Evolutionary conservation across 129 eudicot genomes (phyloP), one percentile per base, ranked within the genome.

Genomic region (Helianthus tuberosus): DNA sequence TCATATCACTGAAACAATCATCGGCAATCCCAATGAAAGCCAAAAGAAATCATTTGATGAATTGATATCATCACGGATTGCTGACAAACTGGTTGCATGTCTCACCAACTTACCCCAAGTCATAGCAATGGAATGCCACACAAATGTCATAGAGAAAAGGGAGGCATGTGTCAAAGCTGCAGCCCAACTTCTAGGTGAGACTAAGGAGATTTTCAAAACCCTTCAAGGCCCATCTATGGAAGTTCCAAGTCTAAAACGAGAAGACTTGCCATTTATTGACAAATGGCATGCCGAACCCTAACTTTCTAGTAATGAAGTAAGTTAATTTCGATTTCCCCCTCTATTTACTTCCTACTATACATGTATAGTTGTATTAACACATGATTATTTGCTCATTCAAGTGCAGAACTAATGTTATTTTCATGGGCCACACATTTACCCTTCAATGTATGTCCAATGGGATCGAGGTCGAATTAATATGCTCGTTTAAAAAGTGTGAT

Each of bases 111-210:
- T 27, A 27, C 32, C 32, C 32, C 32, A 27, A 72, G 81, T 59
- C 5, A 78, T 78, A 59, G 59, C 25, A 46, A 23, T 7, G 60
- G 78, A 74, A 62, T 83, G 83, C 54, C 66, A 64, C 44, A 38
- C 54, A 0, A 35, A 39, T 17, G 68, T 50, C 47, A 73, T 78
- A 17, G 79, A 64, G 53, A 69, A 74, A 47, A 64, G 72, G 68
- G 80, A 64, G 35, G 68, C 76, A 3, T 69, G 61, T 63, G 83
- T 83, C 32, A 10, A 17, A 36, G 3, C 11, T 32, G 16, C 87
- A 14, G 32, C 32, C 32, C 32, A 27, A 27, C 32, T 27, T 27
- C 32, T 27, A 27, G 32, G 32, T 27, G 32, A 75, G 67, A 74
- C 75, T 47, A 79, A 20, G 53, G 70, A 74, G 10, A 74, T 78